Conservation (phyloP, 1,139 yeast species). For the Sugiyamaella novakii region DNA sequence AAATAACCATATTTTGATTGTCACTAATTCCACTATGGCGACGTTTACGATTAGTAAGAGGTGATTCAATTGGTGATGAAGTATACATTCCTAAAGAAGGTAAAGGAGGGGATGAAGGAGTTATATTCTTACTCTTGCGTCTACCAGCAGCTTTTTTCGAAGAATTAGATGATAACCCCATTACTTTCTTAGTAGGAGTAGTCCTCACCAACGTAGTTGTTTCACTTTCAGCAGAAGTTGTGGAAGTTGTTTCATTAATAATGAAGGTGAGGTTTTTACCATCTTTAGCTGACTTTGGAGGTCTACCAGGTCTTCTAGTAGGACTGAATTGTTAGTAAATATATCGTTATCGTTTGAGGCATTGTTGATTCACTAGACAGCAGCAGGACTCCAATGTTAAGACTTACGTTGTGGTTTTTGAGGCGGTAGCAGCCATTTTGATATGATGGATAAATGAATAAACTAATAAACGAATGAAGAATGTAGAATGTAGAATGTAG, state of each 20-base stretch:
- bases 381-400: no score
- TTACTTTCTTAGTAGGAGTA: slow-evolving; percentile 4
- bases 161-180: not conserved
- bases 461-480: no score
- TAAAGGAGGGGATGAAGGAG: not conserved
- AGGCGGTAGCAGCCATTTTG: slow-evolving; percentile 5
- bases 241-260: slow-evolving; percentile 15
- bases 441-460: no score
- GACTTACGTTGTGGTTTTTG: slow-evolving; percentile 13
- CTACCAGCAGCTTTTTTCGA: not conserved
- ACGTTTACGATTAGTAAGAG: slow-evolving; percentile 22
- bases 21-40: not conserved
- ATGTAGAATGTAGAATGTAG: no score
- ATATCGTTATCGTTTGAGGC: no score
- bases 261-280: slow-evolving; percentile 14
- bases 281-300: slow-evolving; percentile 1
- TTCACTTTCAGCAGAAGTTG: slow-evolving; percentile 16
- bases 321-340: slow-evolving; percentile 6
- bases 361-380: no score
- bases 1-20: slow-evolving; percentile 3
- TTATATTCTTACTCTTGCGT: not conserved
- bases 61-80: slow-evolving; percentile 29
- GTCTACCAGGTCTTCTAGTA: slow-evolving; percentile 13
- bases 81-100: slow-evolving; percentile 29
- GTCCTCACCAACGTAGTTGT: slow-evolving; percentile 16